Conservation (phyloP, 2,329 filamentous ascomycete genomes). For the Fusarium decemcellulare region DNA sequence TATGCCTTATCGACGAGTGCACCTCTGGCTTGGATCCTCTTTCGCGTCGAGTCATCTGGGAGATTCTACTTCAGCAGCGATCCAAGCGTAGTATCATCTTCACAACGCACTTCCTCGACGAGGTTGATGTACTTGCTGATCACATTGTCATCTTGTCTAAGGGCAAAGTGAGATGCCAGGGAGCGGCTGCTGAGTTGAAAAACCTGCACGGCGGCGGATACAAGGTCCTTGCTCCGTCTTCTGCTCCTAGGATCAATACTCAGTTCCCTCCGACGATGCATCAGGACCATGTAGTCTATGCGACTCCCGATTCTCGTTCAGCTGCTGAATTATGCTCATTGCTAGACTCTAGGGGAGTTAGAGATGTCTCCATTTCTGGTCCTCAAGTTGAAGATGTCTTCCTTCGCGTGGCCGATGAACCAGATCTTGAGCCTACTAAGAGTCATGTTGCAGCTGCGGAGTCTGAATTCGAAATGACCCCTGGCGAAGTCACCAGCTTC, state of each 20-base stretch:
- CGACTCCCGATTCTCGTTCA: conserved; percentile 55
- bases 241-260: conserved; percentile 47
- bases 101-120: conserved; percentile 80
- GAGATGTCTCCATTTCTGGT: conserved; percentile 47
- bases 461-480: conserved; percentile 17
- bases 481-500: conserved; percentile 28
- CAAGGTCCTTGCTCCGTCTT: conserved; percentile 62
- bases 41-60: conserved; percentile 77
- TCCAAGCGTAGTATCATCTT: conserved; percentile 74
- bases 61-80: conserved; percentile 76
- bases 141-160: conserved; percentile 77
- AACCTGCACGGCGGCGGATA: conserved; percentile 75
- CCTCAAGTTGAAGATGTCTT: conserved; percentile 54
- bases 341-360: conserved; percentile 65
- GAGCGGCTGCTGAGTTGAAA: conserved; percentile 76
- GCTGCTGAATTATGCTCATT: conserved; percentile 50
- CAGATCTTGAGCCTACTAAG: conserved; percentile 15
- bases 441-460: not conserved
- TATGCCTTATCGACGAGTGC: conserved; percentile 80
- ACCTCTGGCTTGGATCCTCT: conserved; percentile 77
- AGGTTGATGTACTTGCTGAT: conserved; percentile 78
- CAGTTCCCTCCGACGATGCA: conserved; percentile 62
- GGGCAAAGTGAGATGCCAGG: conserved; percentile 72
- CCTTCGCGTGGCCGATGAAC: conserved; percentile 45
- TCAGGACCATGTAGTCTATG: conserved; percentile 70